Conservation (phyloP, 495 filamentous ascomycete genomes). For the Penicillium longicatenatum region DNA sequence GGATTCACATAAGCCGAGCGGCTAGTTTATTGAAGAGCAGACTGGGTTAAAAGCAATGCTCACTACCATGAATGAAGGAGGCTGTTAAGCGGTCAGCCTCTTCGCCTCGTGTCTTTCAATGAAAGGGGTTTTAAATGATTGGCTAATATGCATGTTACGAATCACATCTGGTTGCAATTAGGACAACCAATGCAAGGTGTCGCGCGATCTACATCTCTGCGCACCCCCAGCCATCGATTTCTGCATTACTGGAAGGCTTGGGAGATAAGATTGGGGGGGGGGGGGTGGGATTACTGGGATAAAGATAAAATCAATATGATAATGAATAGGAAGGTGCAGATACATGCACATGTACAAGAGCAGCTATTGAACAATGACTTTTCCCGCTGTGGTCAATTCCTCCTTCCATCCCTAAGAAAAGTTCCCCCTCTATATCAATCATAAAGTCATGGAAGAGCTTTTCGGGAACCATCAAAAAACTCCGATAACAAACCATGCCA, state of each 20-base stretch:
- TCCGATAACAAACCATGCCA: constrained; percentile 27
- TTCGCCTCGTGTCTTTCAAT: not conserved
- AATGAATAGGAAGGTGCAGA: not conserved
- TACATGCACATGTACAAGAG: constrained; percentile 2
- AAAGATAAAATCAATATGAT: not conserved
- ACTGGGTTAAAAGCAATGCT: not conserved
- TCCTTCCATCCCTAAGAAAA: constrained; percentile 7
- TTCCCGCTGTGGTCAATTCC: constrained; percentile 3
- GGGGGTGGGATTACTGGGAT: not conserved
- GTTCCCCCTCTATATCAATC: constrained; percentile 19
- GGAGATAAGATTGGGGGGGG: too few species aligned
- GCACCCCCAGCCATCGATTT: not conserved
- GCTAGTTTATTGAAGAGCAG: not conserved
- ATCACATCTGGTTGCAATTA: not conserved
- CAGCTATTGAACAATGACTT: not conserved
- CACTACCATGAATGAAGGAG: not conserved
- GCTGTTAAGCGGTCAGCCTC: not conserved
- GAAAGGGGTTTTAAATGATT: not conserved
- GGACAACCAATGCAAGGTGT: not conserved
- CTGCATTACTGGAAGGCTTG: not conserved
- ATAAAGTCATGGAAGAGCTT: constrained; percentile 28
- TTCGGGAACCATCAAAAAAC: constrained; percentile 20
- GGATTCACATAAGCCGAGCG: not conserved
- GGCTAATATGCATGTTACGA: not conserved
- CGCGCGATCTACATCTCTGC: not conserved